Evolutionary conservation across 2,329 filamentous ascomycete genomes (phyloP).

Genomic region (Scytalidium lignicola): DNA sequence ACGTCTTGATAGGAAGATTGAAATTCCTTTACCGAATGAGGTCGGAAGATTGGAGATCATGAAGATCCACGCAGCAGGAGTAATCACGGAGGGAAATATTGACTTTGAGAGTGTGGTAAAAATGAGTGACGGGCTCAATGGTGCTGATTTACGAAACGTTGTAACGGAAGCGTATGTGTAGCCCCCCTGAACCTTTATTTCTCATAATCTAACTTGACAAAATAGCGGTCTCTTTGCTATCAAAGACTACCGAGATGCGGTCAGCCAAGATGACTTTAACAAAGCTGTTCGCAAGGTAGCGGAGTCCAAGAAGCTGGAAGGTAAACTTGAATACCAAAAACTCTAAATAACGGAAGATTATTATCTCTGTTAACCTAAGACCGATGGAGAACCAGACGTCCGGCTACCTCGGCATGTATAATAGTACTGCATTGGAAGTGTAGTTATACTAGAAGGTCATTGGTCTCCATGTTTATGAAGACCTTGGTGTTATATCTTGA

Average conservation of each 20-base stretch:
- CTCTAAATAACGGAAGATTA: conserved; percentile 47
- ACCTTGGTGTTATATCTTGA: background rate
- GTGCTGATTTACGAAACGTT: conserved; percentile 94
- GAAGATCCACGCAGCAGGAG: conserved; percentile 89
- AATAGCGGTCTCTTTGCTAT: conserved; percentile 87
- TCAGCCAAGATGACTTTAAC: conserved; percentile 99
- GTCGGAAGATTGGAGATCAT: conserved; percentile 93
- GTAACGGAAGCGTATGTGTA: conserved; percentile 90
- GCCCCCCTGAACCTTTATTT: background rate
- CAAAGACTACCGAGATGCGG: conserved; percentile 93
- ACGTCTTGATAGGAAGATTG: conserved; percentile 93
- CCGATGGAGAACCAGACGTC: background rate
- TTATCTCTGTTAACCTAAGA: conserved; percentile 7
- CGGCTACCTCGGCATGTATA: background rate
- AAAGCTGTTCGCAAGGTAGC: conserved; percentile 97
- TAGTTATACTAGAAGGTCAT: background rate
- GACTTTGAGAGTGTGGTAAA: conserved; percentile 99
- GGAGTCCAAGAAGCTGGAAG: conserved; percentile 96
- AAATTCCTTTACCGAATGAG: conserved; percentile 95
- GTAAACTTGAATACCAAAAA: conserved; percentile 97
- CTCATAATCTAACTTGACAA: conserved; percentile 19
- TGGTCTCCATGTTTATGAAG: background rate
- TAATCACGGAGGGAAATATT: conserved; percentile 87
- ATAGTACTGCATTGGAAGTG: background rate
- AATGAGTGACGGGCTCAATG: conserved; percentile 98